These are phyloP conservation scores for Naganishia onofrii DNA, from an alignment of 768 basidiomycete genomes.

Conservation along the genomic window DNA sequence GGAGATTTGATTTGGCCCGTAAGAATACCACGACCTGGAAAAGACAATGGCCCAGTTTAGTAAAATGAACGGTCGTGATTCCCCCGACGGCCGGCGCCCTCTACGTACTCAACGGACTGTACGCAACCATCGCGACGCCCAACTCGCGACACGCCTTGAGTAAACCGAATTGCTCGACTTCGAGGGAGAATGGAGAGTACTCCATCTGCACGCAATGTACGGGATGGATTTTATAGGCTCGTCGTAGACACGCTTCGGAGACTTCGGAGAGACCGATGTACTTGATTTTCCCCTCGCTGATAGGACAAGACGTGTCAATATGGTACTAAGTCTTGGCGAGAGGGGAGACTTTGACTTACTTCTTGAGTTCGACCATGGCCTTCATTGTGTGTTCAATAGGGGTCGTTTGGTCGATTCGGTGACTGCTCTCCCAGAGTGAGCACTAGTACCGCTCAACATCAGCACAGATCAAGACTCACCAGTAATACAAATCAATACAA, in stretches of 20 bases:
- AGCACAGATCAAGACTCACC: not conserved
- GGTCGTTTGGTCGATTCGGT: constrained; percentile 38
- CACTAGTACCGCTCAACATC: not conserved
- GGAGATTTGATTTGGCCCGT: constrained; percentile 30
- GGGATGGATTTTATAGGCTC: constrained; percentile 53
- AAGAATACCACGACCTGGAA: constrained; percentile 58
- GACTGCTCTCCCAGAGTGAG: constrained; percentile 34
- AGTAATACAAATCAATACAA: constrained; percentile 36
- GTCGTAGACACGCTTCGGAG: constrained; percentile 57
- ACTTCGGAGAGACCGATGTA: constrained; percentile 61
- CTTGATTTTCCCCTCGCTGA: constrained; percentile 56
- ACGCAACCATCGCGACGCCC: constrained; percentile 58
- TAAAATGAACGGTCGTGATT: no score
- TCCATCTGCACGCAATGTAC: constrained; percentile 37
- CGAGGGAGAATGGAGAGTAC: constrained; percentile 26
- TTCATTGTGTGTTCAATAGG: constrained; percentile 39
- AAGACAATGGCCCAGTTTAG: no score
- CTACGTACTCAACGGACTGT: constrained; percentile 55
- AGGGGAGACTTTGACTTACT: constrained; percentile 13
- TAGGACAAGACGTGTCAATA: not conserved
- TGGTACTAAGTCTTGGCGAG: not conserved
- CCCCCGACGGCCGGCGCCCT: no score
- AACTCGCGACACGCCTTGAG: constrained; percentile 58
- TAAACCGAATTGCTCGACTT: constrained; percentile 44
- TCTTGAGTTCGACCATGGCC: constrained; percentile 37